These are phyloP conservation scores for Kregervanrija delftensis DNA, from an alignment of 805 yeast genomes.

Conservation along the genomic window DNA sequence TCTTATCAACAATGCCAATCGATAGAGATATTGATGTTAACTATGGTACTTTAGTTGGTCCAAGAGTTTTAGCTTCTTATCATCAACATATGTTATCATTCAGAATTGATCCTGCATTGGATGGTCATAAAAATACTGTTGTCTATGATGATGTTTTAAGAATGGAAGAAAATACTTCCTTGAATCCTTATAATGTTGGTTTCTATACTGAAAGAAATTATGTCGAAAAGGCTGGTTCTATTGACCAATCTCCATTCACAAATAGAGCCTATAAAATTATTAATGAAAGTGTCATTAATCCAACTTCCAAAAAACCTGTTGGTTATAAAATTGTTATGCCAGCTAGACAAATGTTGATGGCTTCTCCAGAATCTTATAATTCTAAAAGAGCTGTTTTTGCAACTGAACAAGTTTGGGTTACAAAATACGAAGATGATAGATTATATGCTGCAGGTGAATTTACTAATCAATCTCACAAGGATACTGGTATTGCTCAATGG, in stretches of 20 bases:
- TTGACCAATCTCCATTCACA: slow-evolving; percentile 71
- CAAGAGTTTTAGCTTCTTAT: slow-evolving; percentile 76
- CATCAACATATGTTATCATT: slow-evolving; percentile 77
- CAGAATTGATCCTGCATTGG: slow-evolving; percentile 77
- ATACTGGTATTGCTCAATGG: slow-evolving; percentile 68
- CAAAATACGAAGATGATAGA: slow-evolving; percentile 67
- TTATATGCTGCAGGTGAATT: slow-evolving; percentile 79
- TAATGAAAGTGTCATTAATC: slow-evolving; percentile 66
- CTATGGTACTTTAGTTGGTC: slow-evolving; percentile 72
- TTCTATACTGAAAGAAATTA: slow-evolving; percentile 54
- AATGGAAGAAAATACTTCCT: slow-evolving; percentile 44
- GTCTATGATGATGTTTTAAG: slow-evolving; percentile 62
- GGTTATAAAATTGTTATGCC: slow-evolving; percentile 72
- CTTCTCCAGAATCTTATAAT: slow-evolving; percentile 56
- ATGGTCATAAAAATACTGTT: slow-evolving; percentile 73
- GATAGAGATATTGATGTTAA: slow-evolving; percentile 54
- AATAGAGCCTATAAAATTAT: slow-evolving; percentile 69
- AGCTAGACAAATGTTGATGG: slow-evolving; percentile 70
- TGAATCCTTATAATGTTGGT: slow-evolving; percentile 67
- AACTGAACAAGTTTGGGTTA: slow-evolving; percentile 76
- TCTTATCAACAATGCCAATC: slow-evolving; percentile 76
- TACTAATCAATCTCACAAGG: slow-evolving; percentile 70
- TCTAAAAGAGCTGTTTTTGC: slow-evolving; percentile 68
- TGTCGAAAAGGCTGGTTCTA: slow-evolving; percentile 63
- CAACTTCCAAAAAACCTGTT: slow-evolving; percentile 62